phyloP scores from a whole-genome alignment of 2,329 filamentous ascomycete species.

The Ciborinia camelliae region DNA sequence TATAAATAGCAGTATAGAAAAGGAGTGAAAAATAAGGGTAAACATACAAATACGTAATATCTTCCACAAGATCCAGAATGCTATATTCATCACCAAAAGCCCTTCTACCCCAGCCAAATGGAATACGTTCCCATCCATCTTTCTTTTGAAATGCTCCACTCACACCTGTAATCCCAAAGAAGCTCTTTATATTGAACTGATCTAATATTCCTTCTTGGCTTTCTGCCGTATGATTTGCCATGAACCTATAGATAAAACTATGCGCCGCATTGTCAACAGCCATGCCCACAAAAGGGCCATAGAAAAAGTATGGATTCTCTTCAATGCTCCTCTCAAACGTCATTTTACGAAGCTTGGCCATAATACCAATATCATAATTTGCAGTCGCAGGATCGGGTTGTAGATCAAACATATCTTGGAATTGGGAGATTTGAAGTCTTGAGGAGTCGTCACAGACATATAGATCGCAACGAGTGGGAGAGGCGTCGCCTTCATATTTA shows the following conservation, averaged over 20 bases:
- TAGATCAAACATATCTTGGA: conserved; percentile 46
- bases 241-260: conserved; percentile 7
- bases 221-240: conserved; percentile 10
- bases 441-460: conserved; percentile 19
- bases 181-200: conserved; percentile 29
- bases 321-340: conserved; percentile 39
- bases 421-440: conserved; percentile 38
- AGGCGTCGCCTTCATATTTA: conserved; percentile 51
- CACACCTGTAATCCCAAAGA: conserved; percentile 23
- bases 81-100: conserved; percentile 41
- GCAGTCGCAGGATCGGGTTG: conserved; percentile 39
- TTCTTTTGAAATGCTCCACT: neutral
- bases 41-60: conserved; percentile 41
- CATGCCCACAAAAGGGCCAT: conserved; percentile 32
- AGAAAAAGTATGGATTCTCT: conserved; percentile 51
- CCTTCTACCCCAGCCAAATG: conserved; percentile 33
- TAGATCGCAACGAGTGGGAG: conserved; percentile 49
- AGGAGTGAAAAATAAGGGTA: too few relatives aligned
- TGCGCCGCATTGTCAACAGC: conserved; percentile 2
- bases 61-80: conserved; percentile 39
- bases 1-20: neutral
- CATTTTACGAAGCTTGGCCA: conserved; percentile 43
- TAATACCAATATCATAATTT: conserved; percentile 40
- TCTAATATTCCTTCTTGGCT: conserved; percentile 38
- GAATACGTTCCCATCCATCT: conserved; percentile 27